phyloP scores from a whole-genome alignment of 257 asterid genomes.

The Capsicum chinense region DNA sequence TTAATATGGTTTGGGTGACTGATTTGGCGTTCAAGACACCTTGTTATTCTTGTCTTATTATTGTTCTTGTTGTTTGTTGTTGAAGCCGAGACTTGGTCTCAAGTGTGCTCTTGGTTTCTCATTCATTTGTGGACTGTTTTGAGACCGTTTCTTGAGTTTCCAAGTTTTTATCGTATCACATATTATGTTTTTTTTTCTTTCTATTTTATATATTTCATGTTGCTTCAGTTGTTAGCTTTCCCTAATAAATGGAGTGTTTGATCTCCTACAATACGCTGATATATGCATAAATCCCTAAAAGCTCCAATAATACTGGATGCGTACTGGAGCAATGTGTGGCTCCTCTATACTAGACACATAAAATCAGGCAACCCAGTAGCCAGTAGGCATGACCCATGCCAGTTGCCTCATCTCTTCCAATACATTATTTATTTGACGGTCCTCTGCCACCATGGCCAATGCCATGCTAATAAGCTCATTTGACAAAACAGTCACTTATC shows the following conservation, averaged over 20 bases:
- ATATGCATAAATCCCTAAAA: neutral
- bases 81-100: no score
- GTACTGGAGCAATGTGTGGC: neutral
- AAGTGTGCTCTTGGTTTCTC: no score
- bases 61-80: no score
- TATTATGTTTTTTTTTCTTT: neutral
- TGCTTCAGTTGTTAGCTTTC: neutral
- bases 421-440: constrained; percentile 86
- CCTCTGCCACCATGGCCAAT: constrained; percentile 93
- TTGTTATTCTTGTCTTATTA: no score
- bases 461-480: constrained; percentile 98
- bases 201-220: neutral
- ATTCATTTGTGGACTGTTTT: no score
- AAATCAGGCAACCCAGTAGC: constrained; percentile 6
- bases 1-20: no score
- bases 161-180: no score
- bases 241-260: constrained; percentile 9
- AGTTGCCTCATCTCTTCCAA: constrained; percentile 69
- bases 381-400: constrained; percentile 5
- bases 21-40: no score
- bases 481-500: constrained; percentile 87
- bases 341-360: neutral
- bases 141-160: no score
- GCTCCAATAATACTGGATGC: neutral
- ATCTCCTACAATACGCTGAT: constrained; percentile 14